Evolutionary conservation across 345 rosid species (phyloP), one percentile per base, ranked within the genome.

Genomic region (Mercurialis annua): DNA sequence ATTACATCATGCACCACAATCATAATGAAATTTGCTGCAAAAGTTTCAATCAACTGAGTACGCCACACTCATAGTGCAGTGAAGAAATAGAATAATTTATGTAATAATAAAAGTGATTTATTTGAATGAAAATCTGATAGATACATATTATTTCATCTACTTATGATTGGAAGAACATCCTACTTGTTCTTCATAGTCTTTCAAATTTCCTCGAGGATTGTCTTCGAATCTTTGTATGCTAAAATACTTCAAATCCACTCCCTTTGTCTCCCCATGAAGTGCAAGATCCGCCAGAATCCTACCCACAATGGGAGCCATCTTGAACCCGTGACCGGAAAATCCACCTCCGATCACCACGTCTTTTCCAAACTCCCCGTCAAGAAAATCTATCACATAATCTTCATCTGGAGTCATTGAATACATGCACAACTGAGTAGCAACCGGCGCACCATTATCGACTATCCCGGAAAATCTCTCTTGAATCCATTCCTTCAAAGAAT

Each of bases 311-410:
- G 97, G 94, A 0, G 86, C 89, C 97, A 90, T 90, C 89, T 93
- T 90, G 72, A 93, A 90, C 4, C 99, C 99, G 46, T 93, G 99
- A 42, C 95, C 97, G 0, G 97, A 93, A 76, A 90, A 93, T 49
- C 97, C 99, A 0, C 90, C 96, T 0, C 82, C 96, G 0, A 90
- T 50, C 47, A 84, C 90, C 75, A 89, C 95, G 62, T 89, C 95
- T 71, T 71, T 78, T 66, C 91, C 92, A 12, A 90, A 87, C 71
- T 83, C 91, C 42, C 96, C 89, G 3, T 91, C 96, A 4, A 86
- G 69, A 70, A 85, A 94, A 71, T 93, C 97, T 10, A 93, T 82
- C 63, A 90, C 83, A 6, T 76, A 93, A 75, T 90, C 99, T 78
- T 86, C 92, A 23, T 93, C 97, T 0, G 97, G 94, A 0, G 96